These are phyloP conservation scores for Yarrowia hollandica DNA, from an alignment of 805 yeast species.

Conservation along the genomic window DNA sequence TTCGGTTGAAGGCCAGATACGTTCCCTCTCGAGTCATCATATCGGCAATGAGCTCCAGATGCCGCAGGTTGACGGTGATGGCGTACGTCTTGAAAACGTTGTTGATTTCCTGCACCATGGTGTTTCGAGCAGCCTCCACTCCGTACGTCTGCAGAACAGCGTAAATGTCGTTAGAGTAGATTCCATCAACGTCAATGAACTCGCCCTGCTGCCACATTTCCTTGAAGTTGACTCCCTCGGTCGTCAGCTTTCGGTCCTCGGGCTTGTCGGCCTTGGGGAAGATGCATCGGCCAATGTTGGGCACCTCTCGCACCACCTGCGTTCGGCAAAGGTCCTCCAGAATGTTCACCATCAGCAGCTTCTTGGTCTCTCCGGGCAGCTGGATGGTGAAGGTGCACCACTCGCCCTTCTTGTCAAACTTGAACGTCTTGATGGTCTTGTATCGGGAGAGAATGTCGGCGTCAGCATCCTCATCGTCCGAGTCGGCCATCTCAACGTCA, in stretches of 20 bases:
- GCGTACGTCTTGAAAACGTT: slow-evolving; percentile 96
- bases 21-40: slow-evolving; percentile 99
- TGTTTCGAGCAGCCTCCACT: slow-evolving; percentile 98
- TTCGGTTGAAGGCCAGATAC: slow-evolving; percentile 94
- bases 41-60: slow-evolving; percentile 94
- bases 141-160: slow-evolving; percentile 91
- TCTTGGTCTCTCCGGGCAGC: slow-evolving; percentile 81
- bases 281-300: slow-evolving; percentile 88
- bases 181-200: slow-evolving; percentile 84
- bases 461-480: slow-evolving; percentile 42
- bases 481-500: slow-evolving; percentile 36
- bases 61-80: slow-evolving; percentile 87
- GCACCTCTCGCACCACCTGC: slow-evolving; percentile 90
- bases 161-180: slow-evolving; percentile 88
- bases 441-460: slow-evolving; percentile 43
- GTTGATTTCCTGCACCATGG: slow-evolving; percentile 93
- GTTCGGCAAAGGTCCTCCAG: slow-evolving; percentile 87
- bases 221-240: slow-evolving; percentile 97
- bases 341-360: slow-evolving; percentile 94
- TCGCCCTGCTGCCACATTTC: slow-evolving; percentile 99
- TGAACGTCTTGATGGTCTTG: slow-evolving; percentile 71
- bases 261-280: slow-evolving; percentile 64
- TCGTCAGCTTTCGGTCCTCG: slow-evolving; percentile 72
- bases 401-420: slow-evolving; percentile 79
- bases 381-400: slow-evolving; percentile 93